Evolutionary conservation across 768 basidiomycete genomes (phyloP), one percentile per base, ranked within the genome.

Genomic region (Obba rivulosa): DNA sequence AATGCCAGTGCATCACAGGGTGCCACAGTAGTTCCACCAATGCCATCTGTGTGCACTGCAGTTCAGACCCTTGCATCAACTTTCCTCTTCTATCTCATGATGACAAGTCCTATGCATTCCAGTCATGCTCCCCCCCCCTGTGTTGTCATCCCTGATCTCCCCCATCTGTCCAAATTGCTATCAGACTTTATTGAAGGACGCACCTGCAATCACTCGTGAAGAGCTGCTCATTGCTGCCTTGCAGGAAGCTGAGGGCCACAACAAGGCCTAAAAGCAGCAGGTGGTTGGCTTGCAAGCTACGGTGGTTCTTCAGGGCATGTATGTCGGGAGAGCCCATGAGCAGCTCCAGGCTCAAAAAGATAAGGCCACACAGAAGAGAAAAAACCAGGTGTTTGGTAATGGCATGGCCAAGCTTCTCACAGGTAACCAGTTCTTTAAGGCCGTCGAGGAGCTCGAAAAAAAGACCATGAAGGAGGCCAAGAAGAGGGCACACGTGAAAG

Each of bases 351-450:
- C 45, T 3, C 41, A 58, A 48, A 48, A 48, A 39, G 46, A 50
- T 34, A 54, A 52, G 42, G 34, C 51, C 25, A 43, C 35, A 16
- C n/a, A 45, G 48, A 46, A 53, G 41, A 23, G 48, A 24, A 41
- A 43, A 36, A 48, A 38, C 8, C 40, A 38, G 48, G 38, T 56
- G 17, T 23, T 53, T 23, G 54, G 46, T 13, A 57, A 66, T 50
- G 57, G 62, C 1, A 34, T 62, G 24, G 55, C 60, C 2, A 52
- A 34, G 34, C 52, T 58, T 8, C 48, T 66, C 18, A 54, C 56
- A 13, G 56, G 55, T n/a, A 48, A 62, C 1, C 50, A 54, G 2
- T 63, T 66, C 37, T 56, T 50, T 18, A 4, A 49, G 8, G 14
- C 16, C 1, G 53, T 57, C 8, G 38, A 45, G 2, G 39, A 52